A percentile compares a stretch with the other conserved stretches of the same genome.
phyloP scores from a whole-genome alignment of 306 rosid species.

The Adenanthera pavonina region DNA sequence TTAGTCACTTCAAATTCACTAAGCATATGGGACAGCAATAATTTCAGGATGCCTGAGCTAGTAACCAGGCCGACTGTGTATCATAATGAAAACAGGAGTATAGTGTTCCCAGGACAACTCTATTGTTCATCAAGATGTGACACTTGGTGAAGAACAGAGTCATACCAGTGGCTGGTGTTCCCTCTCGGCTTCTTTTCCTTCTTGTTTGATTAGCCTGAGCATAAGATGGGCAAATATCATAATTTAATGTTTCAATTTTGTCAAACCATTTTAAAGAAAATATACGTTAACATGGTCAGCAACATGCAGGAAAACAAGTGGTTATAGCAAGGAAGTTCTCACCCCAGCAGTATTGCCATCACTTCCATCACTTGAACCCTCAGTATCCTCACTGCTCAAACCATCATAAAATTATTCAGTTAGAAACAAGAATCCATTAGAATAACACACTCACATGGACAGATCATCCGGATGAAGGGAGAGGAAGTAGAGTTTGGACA shows the following conservation, averaged over 20 bases:
- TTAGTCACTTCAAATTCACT: conserved; percentile 4
- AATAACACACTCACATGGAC: conserved; percentile 21
- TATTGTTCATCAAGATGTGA: conserved; percentile 37
- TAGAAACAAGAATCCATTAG: conserved; percentile 27
- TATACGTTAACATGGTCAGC: neutral
- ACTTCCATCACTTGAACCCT: conserved; percentile 90
- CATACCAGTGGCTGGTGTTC: conserved; percentile 78
- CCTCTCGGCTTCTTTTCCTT: conserved; percentile 83
- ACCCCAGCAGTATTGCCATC: conserved; percentile 79
- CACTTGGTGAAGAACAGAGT: conserved; percentile 42
- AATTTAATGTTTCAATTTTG: conserved; percentile 33
- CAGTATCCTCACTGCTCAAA: conserved; percentile 69
- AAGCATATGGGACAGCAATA: conserved; percentile 6
- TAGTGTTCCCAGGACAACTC: conserved; percentile 37
- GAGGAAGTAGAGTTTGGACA: neutral
- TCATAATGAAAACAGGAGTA: conserved; percentile 23
- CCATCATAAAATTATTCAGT: conserved; percentile 42
- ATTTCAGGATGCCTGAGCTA: conserved; percentile 9
- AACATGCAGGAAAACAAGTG: conserved; percentile 18
- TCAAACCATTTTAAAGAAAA: conserved; percentile 23
- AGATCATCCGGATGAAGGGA: conserved; percentile 14
- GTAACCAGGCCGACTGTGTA: conserved; percentile 27
- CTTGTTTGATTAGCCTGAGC: conserved; percentile 65
- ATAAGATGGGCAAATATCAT: conserved; percentile 44
- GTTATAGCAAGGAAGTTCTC: conserved; percentile 40